Evolutionary conservation across 2,329 filamentous ascomycete genomes (phyloP).

Genomic region (Alternaria ventricosa): DNA sequence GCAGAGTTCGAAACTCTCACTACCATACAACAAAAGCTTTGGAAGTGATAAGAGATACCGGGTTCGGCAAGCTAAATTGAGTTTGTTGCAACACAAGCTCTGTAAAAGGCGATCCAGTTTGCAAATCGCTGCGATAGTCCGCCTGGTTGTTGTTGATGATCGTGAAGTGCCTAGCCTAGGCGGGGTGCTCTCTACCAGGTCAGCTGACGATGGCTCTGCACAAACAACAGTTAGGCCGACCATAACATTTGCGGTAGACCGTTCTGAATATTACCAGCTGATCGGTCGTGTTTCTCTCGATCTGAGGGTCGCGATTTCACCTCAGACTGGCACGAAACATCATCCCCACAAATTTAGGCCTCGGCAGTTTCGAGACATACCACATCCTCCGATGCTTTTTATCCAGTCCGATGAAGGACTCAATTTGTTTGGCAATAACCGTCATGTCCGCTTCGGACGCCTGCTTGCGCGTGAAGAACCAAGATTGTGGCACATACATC

Average conservation of each 20-base stretch:
- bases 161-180: background rate
- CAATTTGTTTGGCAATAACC: background rate
- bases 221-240: background rate
- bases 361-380: background rate
- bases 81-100: background rate
- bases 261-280: background rate
- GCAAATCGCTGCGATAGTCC: background rate
- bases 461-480: too few relatives aligned
- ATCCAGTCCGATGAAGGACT: background rate
- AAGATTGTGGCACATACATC: too few relatives aligned
- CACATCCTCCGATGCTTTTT: background rate
- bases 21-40: background rate
- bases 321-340: background rate
- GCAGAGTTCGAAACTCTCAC: background rate
- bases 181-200: background rate
- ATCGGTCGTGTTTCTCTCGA: background rate
- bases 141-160: background rate
- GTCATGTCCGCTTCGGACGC: background rate
- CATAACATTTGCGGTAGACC: background rate
- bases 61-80: background rate
- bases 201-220: background rate
- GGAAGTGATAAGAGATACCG: background rate
- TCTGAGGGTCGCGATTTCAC: background rate
- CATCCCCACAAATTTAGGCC: background rate
- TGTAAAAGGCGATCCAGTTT: background rate